Evolutionary conservation across 495 filamentous ascomycete genomes (phyloP).

Genomic region (Astrothelium macrocarpum): DNA sequence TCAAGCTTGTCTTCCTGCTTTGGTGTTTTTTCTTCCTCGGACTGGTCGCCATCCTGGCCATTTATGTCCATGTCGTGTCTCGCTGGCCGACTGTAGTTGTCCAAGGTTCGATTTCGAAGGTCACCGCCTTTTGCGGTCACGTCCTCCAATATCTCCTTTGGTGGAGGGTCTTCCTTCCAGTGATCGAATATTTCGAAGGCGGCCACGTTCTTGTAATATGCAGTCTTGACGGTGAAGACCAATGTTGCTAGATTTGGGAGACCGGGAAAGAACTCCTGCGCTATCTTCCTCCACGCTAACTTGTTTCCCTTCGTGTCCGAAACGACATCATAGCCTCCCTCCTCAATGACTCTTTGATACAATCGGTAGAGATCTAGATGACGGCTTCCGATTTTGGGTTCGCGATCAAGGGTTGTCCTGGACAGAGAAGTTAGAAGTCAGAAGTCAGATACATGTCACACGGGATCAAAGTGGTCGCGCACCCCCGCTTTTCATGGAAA

Average conservation of each 20-base stretch:
- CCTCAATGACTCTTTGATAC: conserved; percentile 56
- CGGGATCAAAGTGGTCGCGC: conserved; percentile 12
- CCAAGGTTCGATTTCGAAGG: conserved; percentile 63
- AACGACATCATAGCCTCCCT: conserved; percentile 73
- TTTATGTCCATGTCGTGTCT: conserved; percentile 28
- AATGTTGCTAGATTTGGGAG: conserved; percentile 57
- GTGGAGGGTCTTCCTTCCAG: conserved; percentile 64
- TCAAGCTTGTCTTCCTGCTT: conserved; percentile 52
- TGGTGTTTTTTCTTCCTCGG: conserved; percentile 42
- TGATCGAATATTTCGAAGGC: conserved; percentile 71
- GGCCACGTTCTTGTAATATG: conserved; percentile 74
- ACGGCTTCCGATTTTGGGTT: conserved; percentile 61
- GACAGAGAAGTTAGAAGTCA: not conserved
- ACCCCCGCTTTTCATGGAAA: conserved; percentile 65
- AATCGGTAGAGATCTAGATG: conserved; percentile 62
- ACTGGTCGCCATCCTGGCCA: conserved; percentile 24
- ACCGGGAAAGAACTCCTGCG: conserved; percentile 52
- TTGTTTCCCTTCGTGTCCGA: conserved; percentile 56
- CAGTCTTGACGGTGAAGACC: conserved; percentile 67
- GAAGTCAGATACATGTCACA: conserved; percentile 9
- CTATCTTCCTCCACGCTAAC: conserved; percentile 66
- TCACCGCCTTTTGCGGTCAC: conserved; percentile 65
- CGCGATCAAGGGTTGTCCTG: conserved; percentile 58
- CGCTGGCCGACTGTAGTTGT: conserved; percentile 50
- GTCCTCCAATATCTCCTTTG: conserved; percentile 71